A percentile compares a stretch with the other conserved stretches of the same genome.
Conservation (phyloP, 495 filamentous ascomycete species). For the Pseudotulostoma volvatum region DNA sequence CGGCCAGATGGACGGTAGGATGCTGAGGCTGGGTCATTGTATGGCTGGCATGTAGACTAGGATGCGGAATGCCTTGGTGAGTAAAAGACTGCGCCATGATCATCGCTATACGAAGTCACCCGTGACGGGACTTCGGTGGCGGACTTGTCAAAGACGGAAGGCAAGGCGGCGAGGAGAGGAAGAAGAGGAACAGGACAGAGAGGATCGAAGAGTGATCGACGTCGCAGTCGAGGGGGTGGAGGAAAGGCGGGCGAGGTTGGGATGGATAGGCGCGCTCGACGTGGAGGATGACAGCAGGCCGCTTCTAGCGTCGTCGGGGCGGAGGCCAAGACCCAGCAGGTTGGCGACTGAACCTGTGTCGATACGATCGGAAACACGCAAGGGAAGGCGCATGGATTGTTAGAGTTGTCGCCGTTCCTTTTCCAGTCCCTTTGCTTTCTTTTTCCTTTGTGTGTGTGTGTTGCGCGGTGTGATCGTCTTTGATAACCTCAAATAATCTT, state of each 20-base stretch:
- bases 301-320: slow-evolving; percentile 30
- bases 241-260: slow-evolving; percentile 4
- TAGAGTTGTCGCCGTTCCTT: no score
- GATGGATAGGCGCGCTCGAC: slow-evolving; percentile 22
- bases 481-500: no score
- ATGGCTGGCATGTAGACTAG: slow-evolving; percentile 59
- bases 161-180: slow-evolving; percentile 7
- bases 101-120: slow-evolving; percentile 42
- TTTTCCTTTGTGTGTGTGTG: no score
- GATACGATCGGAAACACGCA: slow-evolving; percentile 15
- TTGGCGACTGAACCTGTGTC: slow-evolving; percentile 13
- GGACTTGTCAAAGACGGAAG: slow-evolving; percentile 1
- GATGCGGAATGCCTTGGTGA: slow-evolving; percentile 59
- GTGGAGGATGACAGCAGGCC: slow-evolving; percentile 19
- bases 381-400: slow-evolving; percentile 21
- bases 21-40: slow-evolving; percentile 57
- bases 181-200: slow-evolving; percentile 1
- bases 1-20: slow-evolving; percentile 43
- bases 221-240: neutral
- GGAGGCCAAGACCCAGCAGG: slow-evolving; percentile 26
- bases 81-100: slow-evolving; percentile 56
- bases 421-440: no score
- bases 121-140: slow-evolving; percentile 15
- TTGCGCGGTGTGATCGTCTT: no score
- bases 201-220: no score